These are phyloP conservation scores for Cystoisospora suis DNA, from an alignment of 169 alveolate species.

Conservation along the genomic window DNA sequence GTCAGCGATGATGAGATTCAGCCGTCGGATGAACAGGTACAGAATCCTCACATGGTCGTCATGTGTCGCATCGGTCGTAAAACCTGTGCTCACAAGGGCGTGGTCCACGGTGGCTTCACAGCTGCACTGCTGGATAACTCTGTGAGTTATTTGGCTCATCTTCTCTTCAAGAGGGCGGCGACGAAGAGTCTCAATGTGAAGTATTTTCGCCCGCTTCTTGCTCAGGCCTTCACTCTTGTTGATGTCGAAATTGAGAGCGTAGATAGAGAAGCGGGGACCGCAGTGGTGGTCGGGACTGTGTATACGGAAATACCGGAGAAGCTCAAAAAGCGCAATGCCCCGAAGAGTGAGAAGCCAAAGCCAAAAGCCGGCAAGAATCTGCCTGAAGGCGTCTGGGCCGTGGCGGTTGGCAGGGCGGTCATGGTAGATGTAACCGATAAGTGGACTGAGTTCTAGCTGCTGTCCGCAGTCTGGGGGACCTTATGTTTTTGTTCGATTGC, in stretches of 20 bases:
- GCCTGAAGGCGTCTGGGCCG: slow-evolving; percentile 3
- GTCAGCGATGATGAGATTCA: not conserved
- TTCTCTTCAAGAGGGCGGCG: not conserved
- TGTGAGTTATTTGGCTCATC: not conserved
- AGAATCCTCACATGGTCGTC: not conserved
- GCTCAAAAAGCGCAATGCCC: not conserved
- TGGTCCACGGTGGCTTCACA: slow-evolving; percentile 27
- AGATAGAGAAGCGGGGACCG: too few species aligned
- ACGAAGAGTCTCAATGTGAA: slow-evolving; percentile 7
- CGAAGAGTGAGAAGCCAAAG: not conserved
- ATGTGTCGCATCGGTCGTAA: not conserved
- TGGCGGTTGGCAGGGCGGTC: not conserved
- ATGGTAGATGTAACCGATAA: not conserved
- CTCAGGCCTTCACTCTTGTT: not conserved
- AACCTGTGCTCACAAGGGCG: slow-evolving; percentile 21
- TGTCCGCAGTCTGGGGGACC: too few species aligned
- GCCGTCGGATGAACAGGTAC: too few species aligned
- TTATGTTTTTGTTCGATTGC: too few species aligned
- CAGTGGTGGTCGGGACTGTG: not conserved
- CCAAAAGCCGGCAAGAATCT: too few species aligned
- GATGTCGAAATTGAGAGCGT: too few species aligned
- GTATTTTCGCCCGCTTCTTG: slow-evolving; percentile 4
- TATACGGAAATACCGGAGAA: not conserved
- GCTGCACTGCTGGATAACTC: slow-evolving; percentile 14
- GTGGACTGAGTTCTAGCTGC: too few species aligned